phyloP scores from a whole-genome alignment of 768 basidiomycete species.

The Russula emetica region DNA sequence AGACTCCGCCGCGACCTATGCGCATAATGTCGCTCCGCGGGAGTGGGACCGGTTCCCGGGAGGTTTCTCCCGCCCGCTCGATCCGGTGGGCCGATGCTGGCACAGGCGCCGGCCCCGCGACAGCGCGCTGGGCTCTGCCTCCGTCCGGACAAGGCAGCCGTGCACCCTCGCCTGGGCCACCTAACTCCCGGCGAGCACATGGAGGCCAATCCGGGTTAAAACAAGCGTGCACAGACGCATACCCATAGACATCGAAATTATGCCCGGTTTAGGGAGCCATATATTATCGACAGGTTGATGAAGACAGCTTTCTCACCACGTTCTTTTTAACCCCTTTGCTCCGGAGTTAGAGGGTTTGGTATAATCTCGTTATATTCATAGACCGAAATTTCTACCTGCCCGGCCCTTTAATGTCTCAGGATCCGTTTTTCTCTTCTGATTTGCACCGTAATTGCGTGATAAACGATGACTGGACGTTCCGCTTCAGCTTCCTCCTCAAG shows the following conservation, averaged over 20 bases:
- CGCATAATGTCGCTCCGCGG: constrained; percentile 35
- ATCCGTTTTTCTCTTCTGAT: neutral
- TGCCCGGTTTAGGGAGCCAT: neutral
- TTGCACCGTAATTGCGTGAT: too few species aligned
- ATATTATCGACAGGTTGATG: neutral
- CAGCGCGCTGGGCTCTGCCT: constrained; percentile 24
- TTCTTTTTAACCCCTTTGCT: neutral
- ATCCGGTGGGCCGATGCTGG: constrained; percentile 44
- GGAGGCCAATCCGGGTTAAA: constrained; percentile 1
- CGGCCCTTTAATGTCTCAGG: neutral
- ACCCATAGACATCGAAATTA: neutral
- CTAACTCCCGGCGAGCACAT: constrained; percentile 5
- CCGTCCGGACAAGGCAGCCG: constrained; percentile 18
- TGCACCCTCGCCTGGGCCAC: constrained; percentile 12
- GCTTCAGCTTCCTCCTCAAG: too few species aligned
- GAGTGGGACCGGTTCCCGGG: constrained; percentile 33
- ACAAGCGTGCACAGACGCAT: neutral
- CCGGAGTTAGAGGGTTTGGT: neutral
- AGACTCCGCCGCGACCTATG: constrained; percentile 30
- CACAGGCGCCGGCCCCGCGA: constrained; percentile 25
- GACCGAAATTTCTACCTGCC: neutral
- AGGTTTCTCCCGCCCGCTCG: constrained; percentile 46
- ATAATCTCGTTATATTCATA: neutral
- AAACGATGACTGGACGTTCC: too few species aligned
- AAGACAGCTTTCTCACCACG: neutral